These are phyloP conservation scores for Pleurotus eryngii DNA, from an alignment of 768 basidiomycete genomes.

Conservation along the genomic window DNA sequence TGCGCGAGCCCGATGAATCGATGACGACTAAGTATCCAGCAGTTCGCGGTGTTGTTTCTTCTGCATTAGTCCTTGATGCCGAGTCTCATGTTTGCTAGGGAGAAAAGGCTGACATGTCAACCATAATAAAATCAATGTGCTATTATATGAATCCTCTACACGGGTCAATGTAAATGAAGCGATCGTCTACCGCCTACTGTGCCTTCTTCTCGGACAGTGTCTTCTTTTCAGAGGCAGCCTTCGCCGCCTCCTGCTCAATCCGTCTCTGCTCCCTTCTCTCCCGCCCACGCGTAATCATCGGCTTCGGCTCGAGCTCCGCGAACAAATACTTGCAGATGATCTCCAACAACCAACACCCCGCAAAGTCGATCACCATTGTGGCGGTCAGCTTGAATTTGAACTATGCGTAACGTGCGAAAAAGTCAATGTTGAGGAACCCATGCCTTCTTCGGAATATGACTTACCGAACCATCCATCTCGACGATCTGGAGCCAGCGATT, in stretches of 20 bases:
- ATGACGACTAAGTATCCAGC: no score
- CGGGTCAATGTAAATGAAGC: no score
- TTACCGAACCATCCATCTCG: slow-evolving; percentile 74
- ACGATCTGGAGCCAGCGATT: slow-evolving; percentile 97
- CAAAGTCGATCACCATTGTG: slow-evolving; percentile 87
- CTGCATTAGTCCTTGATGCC: no score
- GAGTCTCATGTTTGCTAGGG: no score
- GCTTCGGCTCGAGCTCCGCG: slow-evolving; percentile 82
- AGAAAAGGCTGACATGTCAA: no score
- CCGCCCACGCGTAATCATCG: slow-evolving; percentile 79
- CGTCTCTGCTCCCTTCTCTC: slow-evolving; percentile 71
- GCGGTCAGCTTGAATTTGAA: slow-evolving; percentile 79
- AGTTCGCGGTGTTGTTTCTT: no score
- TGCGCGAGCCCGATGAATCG: no score
- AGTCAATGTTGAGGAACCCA: no score
- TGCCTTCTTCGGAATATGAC: slow-evolving; percentile 26
- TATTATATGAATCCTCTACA: no score
- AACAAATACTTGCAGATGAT: slow-evolving; percentile 80
- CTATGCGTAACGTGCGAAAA: slow-evolving; percentile 31
- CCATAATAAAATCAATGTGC: no score
- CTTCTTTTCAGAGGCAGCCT: slow-evolving; percentile 16
- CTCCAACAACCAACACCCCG: slow-evolving; percentile 84
- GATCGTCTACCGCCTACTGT: background rate
- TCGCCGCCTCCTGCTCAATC: slow-evolving; percentile 33
- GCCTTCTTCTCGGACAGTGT: background rate